A percentile compares a stretch with the other conserved stretches of the same genome.
These are phyloP conservation scores for Candida saitoana DNA, from an alignment of 805 yeast species.

Conservation along the genomic window DNA sequence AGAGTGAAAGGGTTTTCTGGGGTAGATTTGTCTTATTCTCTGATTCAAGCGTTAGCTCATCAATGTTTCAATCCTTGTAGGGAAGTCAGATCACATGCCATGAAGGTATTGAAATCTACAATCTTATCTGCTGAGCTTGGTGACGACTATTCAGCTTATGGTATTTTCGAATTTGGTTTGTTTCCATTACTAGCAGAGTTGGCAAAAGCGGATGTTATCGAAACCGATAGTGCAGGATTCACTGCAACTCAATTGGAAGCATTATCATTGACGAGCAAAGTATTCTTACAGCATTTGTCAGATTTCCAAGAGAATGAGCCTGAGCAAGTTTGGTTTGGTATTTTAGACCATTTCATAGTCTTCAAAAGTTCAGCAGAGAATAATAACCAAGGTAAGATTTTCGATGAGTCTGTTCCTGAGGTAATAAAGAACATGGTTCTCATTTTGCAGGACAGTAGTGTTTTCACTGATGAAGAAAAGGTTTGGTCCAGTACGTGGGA, in stretches of 20 bases:
- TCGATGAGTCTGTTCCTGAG: slow-evolving; percentile 33
- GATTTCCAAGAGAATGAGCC: slow-evolving; percentile 20
- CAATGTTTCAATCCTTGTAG: slow-evolving; percentile 88
- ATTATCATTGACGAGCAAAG: slow-evolving; percentile 62
- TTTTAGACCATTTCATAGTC: slow-evolving; percentile 28
- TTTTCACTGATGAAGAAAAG: slow-evolving; percentile 16
- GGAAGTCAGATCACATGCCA: slow-evolving; percentile 65
- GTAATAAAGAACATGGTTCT: slow-evolving; percentile 40
- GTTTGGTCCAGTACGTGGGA: slow-evolving; percentile 34
- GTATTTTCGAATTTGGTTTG: slow-evolving; percentile 67
- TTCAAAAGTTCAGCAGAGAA: slow-evolving; percentile 22
- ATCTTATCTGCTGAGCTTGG: slow-evolving; percentile 39
- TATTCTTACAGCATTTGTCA: slow-evolving; percentile 32
- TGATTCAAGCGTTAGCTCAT: slow-evolving; percentile 78
- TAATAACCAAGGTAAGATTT: slow-evolving; percentile 12
- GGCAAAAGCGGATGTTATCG: slow-evolving; percentile 55
- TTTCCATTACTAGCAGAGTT: slow-evolving; percentile 69
- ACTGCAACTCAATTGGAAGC: slow-evolving; percentile 63
- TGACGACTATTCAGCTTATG: slow-evolving; percentile 44
- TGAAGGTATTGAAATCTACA: slow-evolving; percentile 53
- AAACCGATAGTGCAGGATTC: slow-evolving; percentile 62
- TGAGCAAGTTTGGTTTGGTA: slow-evolving; percentile 30
- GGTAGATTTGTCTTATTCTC: slow-evolving; percentile 47
- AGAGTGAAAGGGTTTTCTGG: slow-evolving; percentile 30
- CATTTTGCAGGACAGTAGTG: slow-evolving; percentile 23